Percentiles rank a stretch among this genome's conserved stretches.
Conservation (phyloP, 2,329 filamentous ascomycete species). For the Monilinia polystroma region DNA sequence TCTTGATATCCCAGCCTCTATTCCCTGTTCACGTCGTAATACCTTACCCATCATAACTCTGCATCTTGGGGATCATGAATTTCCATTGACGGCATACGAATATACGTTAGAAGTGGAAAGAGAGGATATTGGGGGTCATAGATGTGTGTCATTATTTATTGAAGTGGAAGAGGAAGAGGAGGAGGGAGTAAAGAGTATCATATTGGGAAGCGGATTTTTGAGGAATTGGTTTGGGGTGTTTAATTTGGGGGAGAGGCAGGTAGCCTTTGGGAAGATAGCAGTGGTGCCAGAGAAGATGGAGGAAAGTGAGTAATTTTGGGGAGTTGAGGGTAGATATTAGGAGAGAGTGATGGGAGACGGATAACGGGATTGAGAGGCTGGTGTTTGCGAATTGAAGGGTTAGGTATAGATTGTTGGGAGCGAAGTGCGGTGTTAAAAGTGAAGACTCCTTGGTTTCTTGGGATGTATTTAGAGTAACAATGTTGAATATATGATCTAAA, state of each 20-base stretch:
- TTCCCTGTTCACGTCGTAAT: conserved; percentile 1
- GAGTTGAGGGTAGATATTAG: neutral
- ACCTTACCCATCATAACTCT: conserved; percentile 3
- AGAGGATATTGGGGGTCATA: conserved; percentile 16
- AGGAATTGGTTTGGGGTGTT: conserved; percentile 25
- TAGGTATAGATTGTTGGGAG: neutral
- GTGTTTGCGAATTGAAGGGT: neutral
- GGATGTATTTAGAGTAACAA: neutral
- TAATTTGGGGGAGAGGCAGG: conserved; percentile 23
- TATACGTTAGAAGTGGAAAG: conserved; percentile 24
- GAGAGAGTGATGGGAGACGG: neutral
- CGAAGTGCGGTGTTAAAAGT: neutral
- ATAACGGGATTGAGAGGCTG: neutral
- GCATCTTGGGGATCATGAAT: conserved; percentile 4
- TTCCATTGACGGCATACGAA: conserved; percentile 18
- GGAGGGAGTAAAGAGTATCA: conserved; percentile 12
- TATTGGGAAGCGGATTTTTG: conserved; percentile 26
- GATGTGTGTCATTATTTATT: conserved; percentile 27
- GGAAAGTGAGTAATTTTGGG: neutral
- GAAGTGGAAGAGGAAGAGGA: conserved; percentile 2
- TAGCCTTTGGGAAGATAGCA: conserved; percentile 21
- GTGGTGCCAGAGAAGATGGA: neutral
- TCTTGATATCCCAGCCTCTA: neutral
- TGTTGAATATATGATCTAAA: neutral
- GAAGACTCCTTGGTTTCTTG: neutral